These are phyloP conservation scores for Cicer arietinum DNA, from an alignment of 306 rosid genomes.

Conservation along the genomic window DNA sequence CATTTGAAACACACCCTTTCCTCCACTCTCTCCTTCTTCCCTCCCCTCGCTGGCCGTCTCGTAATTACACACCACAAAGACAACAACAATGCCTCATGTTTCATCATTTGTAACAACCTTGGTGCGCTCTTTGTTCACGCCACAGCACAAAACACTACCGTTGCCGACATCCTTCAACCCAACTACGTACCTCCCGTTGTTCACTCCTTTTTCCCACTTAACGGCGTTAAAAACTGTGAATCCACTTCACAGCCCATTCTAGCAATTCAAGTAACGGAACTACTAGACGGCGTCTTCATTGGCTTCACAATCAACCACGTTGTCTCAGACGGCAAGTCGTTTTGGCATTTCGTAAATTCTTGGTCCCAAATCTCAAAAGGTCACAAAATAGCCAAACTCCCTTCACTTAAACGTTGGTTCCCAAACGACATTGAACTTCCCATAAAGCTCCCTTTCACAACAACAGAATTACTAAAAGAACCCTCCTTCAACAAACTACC, in stretches of 20 bases:
- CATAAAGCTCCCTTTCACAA: conserved; percentile 35
- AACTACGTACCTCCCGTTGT: conserved; percentile 45
- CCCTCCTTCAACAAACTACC: not conserved
- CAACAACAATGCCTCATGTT: conserved; percentile 15
- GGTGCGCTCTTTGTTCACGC: conserved; percentile 52
- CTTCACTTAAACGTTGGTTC: conserved; percentile 1
- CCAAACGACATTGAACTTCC: not conserved
- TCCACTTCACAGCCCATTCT: conserved; percentile 45
- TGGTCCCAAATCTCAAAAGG: conserved; percentile 54
- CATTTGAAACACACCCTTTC: conserved; percentile 49
- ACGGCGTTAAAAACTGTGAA: conserved; percentile 22
- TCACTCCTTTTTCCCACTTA: conserved; percentile 46
- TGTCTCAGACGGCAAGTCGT: conserved; percentile 44
- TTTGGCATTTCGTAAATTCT: conserved; percentile 54
- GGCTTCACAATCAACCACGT: conserved; percentile 44
- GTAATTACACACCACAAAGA: not conserved
- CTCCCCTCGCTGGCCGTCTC: conserved; percentile 52
- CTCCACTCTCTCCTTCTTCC: conserved; percentile 42
- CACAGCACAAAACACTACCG: not conserved
- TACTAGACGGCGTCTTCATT: conserved; percentile 53
- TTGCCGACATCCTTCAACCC: conserved; percentile 44
- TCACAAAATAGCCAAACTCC: not conserved
- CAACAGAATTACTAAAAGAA: not conserved
- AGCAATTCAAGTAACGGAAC: conserved; percentile 57
- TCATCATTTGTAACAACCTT: conserved; percentile 41